Evolutionary conservation across 2,329 filamentous ascomycete genomes (phyloP).

Genomic region (Alternaria brassicicola): DNA sequence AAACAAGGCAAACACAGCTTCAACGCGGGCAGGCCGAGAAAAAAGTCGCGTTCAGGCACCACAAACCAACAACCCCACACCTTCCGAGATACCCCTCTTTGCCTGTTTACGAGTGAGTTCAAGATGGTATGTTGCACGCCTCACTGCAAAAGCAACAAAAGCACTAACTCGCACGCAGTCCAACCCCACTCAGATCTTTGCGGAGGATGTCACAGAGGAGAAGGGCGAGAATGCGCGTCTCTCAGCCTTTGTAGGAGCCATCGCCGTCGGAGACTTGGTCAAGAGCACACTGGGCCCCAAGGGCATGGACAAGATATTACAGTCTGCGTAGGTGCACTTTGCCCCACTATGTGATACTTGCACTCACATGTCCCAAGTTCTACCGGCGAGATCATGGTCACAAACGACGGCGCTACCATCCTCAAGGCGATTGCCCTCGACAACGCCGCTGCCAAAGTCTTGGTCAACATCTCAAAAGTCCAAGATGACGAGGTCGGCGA

Average conservation of each 20-base stretch:
- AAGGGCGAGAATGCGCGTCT: constrained; percentile 99
- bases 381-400: constrained; percentile 96
- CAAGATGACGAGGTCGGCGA: constrained; percentile 99
- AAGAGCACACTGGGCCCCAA: constrained; percentile 98
- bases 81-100: constrained; percentile 41
- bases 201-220: constrained; percentile 94
- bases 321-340: constrained; percentile 75
- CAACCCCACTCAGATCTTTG: constrained; percentile 97
- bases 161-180: constrained; percentile 38
- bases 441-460: constrained; percentile 96
- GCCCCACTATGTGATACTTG: constrained; percentile 12
- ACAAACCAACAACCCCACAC: constrained; percentile 34
- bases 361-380: constrained; percentile 63
- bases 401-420: constrained; percentile 98
- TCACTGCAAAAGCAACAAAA: neutral
- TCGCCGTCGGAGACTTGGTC: constrained; percentile 94
- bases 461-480: constrained; percentile 99
- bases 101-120: constrained; percentile 25
- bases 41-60: constrained; percentile 45
- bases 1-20: constrained; percentile 37
- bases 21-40: constrained; percentile 37
- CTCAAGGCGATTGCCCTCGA: constrained; percentile 98
- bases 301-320: constrained; percentile 98
- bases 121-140: constrained; percentile 38
- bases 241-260: constrained; percentile 96